Evolutionary conservation across 2,329 filamentous ascomycete species (phyloP), one percentile per base, ranked within the genome.

Genomic region (Canariomyces notabilis): DNA sequence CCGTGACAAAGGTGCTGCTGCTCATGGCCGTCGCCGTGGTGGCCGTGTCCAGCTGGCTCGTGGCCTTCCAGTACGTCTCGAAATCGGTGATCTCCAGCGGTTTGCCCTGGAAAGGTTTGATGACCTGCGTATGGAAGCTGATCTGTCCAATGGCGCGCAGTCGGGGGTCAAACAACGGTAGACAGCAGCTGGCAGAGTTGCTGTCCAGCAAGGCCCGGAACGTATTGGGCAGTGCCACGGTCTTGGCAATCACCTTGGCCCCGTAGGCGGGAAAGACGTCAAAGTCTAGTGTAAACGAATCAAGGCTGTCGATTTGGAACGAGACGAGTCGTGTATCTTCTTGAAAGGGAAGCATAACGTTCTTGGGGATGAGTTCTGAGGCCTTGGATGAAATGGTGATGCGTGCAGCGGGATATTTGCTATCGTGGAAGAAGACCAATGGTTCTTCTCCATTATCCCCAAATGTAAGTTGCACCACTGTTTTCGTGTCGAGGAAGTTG

Each of bases 61-160:
- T 98, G 0, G 91, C 91, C 67, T 97, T 98, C 93, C 93, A 98
- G 67, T 98, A 98, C 0, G 93, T 97, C 53, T 95, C 93, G 59
- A 97, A 98, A 61, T 97, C 90, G 1, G 93, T 95, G 50, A 98
- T 96, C 65, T 98, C 93, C 18, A 98, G 73, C 3, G 93, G 89
- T 50, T 89, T 85, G 6, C 93, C 91, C 52, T 83, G 82, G 69
- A 97, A 98, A 0, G 93, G 93, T 61, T 95, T 96, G 64, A 98
- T 94, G 20, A 97, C 89, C 63, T 97, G 90, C 45, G 89, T 95
- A 54, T 87, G 87, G 72, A 98, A 98, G 53, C 82, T 89, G 56
- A 97, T 88, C 60, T 95, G 87, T 5, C 93, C 93, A 59, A 98
- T 96, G 7, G 89, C 87, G 37, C 91, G 82, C 39, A 97, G 75